These are phyloP conservation scores for Xylaria sp. DNA, from an alignment of 495 filamentous ascomycete genomes.

Conservation along the genomic window DNA sequence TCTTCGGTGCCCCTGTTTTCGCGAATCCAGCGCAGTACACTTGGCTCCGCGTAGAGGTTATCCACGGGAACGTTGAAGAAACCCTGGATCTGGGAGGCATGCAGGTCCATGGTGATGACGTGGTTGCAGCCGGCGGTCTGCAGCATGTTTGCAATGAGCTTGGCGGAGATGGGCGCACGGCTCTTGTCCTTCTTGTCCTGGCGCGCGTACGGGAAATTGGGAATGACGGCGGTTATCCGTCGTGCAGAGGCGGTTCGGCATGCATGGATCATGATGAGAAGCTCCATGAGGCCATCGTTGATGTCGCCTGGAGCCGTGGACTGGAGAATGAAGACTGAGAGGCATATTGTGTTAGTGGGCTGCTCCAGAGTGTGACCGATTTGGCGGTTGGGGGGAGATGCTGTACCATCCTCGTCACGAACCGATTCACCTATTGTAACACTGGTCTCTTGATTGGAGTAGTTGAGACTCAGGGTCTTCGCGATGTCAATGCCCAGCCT, in stretches of 20 bases:
- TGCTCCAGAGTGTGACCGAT: conserved; percentile 10
- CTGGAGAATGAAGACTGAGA: conserved; percentile 87
- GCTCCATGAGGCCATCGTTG: conserved; percentile 98
- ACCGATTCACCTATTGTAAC: conserved; percentile 97
- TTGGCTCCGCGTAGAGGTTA: conserved; percentile 95
- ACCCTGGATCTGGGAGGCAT: conserved; percentile 81
- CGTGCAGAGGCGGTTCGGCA: conserved; percentile 96
- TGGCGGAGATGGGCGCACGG: conserved; percentile 88
- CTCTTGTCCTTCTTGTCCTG: conserved; percentile 98
- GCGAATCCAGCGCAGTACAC: conserved; percentile 86
- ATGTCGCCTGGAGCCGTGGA: conserved; percentile 95
- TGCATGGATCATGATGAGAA: conserved; percentile 98
- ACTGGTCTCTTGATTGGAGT: conserved; percentile 97
- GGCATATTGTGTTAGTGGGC: conserved; percentile 26
- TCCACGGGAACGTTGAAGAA: conserved; percentile 99
- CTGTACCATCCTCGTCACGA: conserved; percentile 88
- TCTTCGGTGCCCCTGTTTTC: conserved; percentile 84
- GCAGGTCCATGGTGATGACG: conserved; percentile 88
- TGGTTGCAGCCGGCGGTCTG: conserved; percentile 90
- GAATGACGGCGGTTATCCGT: conserved; percentile 89
- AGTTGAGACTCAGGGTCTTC: conserved; percentile 92
- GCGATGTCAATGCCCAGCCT: conserved; percentile 93
- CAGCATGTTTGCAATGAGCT: conserved; percentile 96
- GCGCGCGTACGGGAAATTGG: conserved; percentile 90
- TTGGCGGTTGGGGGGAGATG: conserved; percentile 22